Evolutionary conservation across 2,329 filamentous ascomycete genomes (phyloP).

Genomic region (Fusarium coffeatum): DNA sequence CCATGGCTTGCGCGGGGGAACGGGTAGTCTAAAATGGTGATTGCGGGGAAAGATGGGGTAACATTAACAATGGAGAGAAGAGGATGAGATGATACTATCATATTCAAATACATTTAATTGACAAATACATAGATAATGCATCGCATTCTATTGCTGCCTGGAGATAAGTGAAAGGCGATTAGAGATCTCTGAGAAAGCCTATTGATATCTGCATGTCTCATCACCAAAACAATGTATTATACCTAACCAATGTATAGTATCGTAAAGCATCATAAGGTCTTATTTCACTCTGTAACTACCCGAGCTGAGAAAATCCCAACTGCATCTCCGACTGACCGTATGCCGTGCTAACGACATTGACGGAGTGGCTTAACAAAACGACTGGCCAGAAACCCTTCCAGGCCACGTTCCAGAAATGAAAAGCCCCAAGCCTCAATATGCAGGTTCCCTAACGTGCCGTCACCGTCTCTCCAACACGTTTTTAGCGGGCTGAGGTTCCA

Average conservation of each 20-base stretch:
- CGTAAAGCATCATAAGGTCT: neutral
- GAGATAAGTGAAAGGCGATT: neutral
- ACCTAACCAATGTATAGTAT: neutral
- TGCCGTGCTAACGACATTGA: slow-evolving; percentile 1
- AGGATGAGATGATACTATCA: slow-evolving; percentile 6
- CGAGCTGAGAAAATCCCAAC: slow-evolving; percentile 3
- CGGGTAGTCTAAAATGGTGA: slow-evolving; percentile 27
- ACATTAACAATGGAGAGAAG: neutral
- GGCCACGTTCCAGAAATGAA: slow-evolving; percentile 28
- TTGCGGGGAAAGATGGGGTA: slow-evolving; percentile 44
- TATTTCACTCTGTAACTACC: slow-evolving; percentile 18
- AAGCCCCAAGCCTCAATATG: slow-evolving; percentile 13
- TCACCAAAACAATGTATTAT: neutral
- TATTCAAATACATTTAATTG: neutral
- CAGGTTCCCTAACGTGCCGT: slow-evolving; percentile 17
- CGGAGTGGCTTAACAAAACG: slow-evolving; percentile 21
- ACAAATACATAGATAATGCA: neutral
- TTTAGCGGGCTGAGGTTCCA: slow-evolving; percentile 32
- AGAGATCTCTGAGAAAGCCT: neutral
- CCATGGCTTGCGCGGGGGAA: slow-evolving; percentile 37
- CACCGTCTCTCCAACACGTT: slow-evolving; percentile 23
- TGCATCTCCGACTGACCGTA: neutral
- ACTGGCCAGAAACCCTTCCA: slow-evolving; percentile 10
- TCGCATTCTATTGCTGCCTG: neutral
- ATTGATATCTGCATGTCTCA: slow-evolving; percentile 18